Base-by-base conservation (phyloP, 1,284 basidiomycete species). In the Leccinum pallidistipes region DNA sequence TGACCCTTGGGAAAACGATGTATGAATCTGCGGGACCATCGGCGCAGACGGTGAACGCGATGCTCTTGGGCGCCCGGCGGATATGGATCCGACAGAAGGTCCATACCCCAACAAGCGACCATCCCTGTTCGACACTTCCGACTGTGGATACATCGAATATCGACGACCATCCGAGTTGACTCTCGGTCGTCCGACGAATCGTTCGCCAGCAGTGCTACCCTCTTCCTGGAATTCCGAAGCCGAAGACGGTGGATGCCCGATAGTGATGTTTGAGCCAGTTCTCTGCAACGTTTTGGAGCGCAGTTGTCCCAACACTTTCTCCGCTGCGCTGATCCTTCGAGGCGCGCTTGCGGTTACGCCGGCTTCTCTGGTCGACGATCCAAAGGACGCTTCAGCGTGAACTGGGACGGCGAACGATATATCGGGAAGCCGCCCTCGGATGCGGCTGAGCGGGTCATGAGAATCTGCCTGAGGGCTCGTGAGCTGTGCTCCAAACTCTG, bases 291-390 rank as follows among this genome's bases (percentile, higher is more conserved):
- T 83, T 57, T 82, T 77, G 62, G 73, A 82, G 27, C 83, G 79
- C 16, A 87, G 72, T 62, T 85, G 82, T 65, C 86, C 85, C 5
- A 87, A 71, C 3, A 84, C 80, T 60, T 80, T 82, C 67, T 87
- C 86, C 0, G 86, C 85, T 7, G 82, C 83, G 58, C 85, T 86
- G 5, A 81, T 76, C 61, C 82, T 74, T 60, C 83, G 78, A 5
- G 63, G 63, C 8, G 56, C 47, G 14, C 31, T 58, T 51, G 43
- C 60, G 16, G 57, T 50, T 47, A 58, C 38, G n/a, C 67, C 64
- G 3, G 55, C 51, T 54, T 75, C 72, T 54, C 52, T 60, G 5
- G 65, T 64, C 24, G 71, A 65, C 27, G 76, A 70, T 55, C 71
- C 61, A 14, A 67, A 59, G 6, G 61, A 61, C 14, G 36, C 58